Conservation (phyloP, 208 protist species). For the Acanthamoeba sp. region DNA sequence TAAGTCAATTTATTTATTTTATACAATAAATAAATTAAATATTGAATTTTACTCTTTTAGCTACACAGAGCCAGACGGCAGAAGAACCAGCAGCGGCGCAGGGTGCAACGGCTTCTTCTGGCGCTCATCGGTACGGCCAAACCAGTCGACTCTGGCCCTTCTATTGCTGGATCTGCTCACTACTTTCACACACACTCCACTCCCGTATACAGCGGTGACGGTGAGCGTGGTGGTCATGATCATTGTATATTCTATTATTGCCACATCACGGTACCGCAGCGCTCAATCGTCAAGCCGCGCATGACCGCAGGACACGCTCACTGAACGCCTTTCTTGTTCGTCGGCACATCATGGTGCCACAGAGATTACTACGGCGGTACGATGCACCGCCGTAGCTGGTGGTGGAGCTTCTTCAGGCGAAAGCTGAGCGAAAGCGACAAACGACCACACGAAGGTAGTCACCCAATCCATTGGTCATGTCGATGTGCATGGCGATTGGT, state of each 20-base stretch:
- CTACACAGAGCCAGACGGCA: conserved; percentile 2
- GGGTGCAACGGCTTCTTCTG: neutral
- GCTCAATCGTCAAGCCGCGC: too few species aligned
- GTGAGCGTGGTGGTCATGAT: conserved; percentile 67
- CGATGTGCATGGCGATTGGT: too few species aligned
- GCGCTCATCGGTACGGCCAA: neutral
- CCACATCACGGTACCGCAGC: conserved; percentile 12
- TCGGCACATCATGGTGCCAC: too few species aligned
- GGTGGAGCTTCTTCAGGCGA: conserved; percentile 54
- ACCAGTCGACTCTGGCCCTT: neutral
- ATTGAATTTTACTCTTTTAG: neutral
- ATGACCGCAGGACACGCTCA: too few species aligned
- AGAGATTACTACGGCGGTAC: neutral
- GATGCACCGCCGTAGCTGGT: neutral
- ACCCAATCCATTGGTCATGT: too few species aligned
- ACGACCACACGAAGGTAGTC: neutral
- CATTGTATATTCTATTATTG: conserved; percentile 48
- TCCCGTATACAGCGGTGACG: conserved; percentile 16
- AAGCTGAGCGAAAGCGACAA: conserved; percentile 29
- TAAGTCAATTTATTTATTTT: neutral
- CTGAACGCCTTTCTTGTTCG: too few species aligned
- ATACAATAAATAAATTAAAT: neutral
- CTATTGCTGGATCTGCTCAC: too few species aligned
- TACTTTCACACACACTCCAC: neutral
- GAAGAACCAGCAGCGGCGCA: neutral